phyloP scores from a whole-genome alignment of 306 rosid species.

The Alnus rubra region DNA sequence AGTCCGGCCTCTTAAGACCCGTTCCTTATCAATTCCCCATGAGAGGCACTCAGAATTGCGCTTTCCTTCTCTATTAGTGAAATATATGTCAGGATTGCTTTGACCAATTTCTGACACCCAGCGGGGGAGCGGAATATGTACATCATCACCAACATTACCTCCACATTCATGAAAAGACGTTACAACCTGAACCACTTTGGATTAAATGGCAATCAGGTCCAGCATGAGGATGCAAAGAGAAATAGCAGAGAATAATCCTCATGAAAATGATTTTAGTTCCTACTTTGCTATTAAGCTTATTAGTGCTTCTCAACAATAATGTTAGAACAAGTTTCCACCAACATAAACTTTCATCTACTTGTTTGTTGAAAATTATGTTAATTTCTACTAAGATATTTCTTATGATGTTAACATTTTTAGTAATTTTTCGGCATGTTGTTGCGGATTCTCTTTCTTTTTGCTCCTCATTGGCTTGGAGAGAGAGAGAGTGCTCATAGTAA shows the following conservation, averaged over 20 bases:
- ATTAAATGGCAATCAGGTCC: background rate
- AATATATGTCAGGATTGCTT: conserved; percentile 88
- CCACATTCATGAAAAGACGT: conserved; percentile 99
- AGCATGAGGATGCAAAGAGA: background rate
- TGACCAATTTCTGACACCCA: conserved; percentile 98
- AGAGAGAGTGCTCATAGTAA: background rate
- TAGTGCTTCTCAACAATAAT: background rate
- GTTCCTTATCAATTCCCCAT: conserved; percentile 96
- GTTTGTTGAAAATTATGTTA: background rate
- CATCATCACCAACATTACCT: conserved; percentile 94
- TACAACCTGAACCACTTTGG: conserved; percentile 57
- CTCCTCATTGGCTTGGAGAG: background rate
- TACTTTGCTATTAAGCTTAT: background rate
- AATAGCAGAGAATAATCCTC: background rate
- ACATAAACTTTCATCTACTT: background rate
- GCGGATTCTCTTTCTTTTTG: background rate
- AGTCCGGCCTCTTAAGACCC: conserved; percentile 93
- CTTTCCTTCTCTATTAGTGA: conserved; percentile 91
- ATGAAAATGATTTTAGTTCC: background rate
- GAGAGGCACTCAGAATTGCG: conserved; percentile 95
- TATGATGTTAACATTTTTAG: background rate
- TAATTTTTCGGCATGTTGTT: background rate
- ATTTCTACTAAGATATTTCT: background rate
- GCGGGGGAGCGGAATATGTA: conserved; percentile 84
- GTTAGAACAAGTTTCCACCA: background rate